Percentiles rank a stretch among this genome's conserved stretches.
These are phyloP conservation scores for Infundibulicybe gibba DNA, from an alignment of 768 basidiomycete species.

Conservation along the genomic window DNA sequence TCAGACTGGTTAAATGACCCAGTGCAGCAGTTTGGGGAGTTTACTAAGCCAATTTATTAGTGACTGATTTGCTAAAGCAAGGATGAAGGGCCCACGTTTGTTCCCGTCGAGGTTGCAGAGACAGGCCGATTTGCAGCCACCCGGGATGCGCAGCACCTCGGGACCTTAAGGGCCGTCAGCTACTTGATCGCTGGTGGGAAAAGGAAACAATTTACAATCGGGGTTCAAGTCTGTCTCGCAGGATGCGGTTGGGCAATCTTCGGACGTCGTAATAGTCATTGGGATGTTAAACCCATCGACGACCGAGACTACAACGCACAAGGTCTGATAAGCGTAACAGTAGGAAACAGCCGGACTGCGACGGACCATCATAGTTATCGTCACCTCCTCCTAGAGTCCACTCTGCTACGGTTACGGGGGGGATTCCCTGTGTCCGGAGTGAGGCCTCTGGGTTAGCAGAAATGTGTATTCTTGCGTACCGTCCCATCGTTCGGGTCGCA, in stretches of 20 bases:
- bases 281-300: slow-evolving; percentile 50
- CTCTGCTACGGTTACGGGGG: slow-evolving; percentile 46
- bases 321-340: slow-evolving; percentile 32
- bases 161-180: background rate
- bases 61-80: slow-evolving; percentile 27
- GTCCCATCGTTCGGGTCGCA: slow-evolving; percentile 11
- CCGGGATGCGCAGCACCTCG: background rate
- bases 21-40: slow-evolving; percentile 20
- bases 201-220: too few relatives aligned
- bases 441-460: background rate
- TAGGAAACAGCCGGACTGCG: slow-evolving; percentile 18
- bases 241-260: slow-evolving; percentile 29
- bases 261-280: slow-evolving; percentile 31
- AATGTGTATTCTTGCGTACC: background rate
- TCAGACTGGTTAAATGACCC: slow-evolving; percentile 24
- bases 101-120: slow-evolving; percentile 27
- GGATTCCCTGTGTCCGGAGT: slow-evolving; percentile 25
- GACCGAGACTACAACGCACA: slow-evolving; percentile 33
- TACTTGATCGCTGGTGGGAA: too few relatives aligned
- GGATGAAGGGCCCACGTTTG: slow-evolving; percentile 34
- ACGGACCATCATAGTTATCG: background rate
- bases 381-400: slow-evolving; percentile 28
- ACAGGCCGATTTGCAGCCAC: background rate
- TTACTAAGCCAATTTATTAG: background rate
- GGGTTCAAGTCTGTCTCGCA: too few relatives aligned